Evolutionary conservation across 2,329 filamentous ascomycete genomes (phyloP).

Genomic region (Pseudocercospora fijiensis): DNA sequence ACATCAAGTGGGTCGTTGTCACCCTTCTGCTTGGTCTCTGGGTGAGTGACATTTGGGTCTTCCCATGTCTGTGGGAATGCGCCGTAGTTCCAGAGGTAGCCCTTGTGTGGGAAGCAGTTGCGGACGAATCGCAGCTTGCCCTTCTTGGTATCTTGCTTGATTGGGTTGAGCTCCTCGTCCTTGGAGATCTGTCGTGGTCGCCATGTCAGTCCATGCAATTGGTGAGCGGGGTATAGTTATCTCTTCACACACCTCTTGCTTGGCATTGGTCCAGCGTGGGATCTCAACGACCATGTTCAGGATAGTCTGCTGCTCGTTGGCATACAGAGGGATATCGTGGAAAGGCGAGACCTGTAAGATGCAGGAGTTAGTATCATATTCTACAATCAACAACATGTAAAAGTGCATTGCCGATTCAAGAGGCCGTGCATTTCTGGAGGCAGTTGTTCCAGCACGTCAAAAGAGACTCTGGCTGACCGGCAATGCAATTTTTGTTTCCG

Average conservation of each 20-base stretch:
- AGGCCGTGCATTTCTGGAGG: not conserved
- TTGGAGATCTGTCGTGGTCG: conserved; percentile 78
- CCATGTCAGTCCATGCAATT: conserved; percentile 21
- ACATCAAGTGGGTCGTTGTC: conserved; percentile 99
- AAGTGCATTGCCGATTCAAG: not conserved
- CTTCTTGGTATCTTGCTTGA: conserved; percentile 99
- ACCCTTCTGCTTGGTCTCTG: conserved; percentile 99
- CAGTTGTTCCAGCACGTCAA: not conserved
- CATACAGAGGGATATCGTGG: conserved; percentile 97
- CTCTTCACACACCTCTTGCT: conserved; percentile 78
- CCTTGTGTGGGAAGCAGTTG: conserved; percentile 99
- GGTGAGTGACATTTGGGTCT: conserved; percentile 92
- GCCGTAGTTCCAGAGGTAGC: conserved; percentile 99
- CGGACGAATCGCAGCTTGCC: conserved; percentile 98
- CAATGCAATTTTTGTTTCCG: not conserved
- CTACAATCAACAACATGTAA: not conserved
- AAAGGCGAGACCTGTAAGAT: conserved; percentile 75
- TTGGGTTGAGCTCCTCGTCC: conserved; percentile 96
- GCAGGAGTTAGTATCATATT: not conserved
- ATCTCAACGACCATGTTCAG: conserved; percentile 99
- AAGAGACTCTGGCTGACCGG: not conserved
- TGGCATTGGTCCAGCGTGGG: conserved; percentile 98
- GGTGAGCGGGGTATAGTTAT: conserved; percentile 8
- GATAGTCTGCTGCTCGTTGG: conserved; percentile 91
- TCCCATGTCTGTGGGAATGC: conserved; percentile 99